These are phyloP conservation scores for Botryotinia calthae DNA, from an alignment of 2,329 filamentous ascomycete genomes.

Conservation along the genomic window DNA sequence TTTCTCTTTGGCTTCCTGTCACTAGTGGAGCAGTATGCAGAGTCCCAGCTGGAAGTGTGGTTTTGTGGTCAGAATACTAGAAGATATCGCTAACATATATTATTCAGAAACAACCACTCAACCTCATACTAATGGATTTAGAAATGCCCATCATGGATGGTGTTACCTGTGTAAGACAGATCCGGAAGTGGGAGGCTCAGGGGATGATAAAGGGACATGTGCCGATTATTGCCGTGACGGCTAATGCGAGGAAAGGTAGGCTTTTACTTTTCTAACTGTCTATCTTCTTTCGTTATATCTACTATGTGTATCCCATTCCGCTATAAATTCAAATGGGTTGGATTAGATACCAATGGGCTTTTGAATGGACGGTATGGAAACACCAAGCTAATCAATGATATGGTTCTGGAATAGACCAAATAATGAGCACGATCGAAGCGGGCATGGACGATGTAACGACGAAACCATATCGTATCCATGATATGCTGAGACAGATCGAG, in stretches of 20 bases:
- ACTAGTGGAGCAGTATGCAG: not conserved
- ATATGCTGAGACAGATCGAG: conserved; percentile 32
- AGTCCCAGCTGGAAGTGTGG: not conserved
- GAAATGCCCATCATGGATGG: conserved; percentile 84
- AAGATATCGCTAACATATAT: conserved; percentile 32
- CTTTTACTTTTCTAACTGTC: not conserved
- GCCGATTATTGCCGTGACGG: conserved; percentile 72
- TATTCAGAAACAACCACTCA: conserved; percentile 48
- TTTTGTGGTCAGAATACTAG: conserved; percentile 21
- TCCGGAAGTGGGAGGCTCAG: conserved; percentile 62
- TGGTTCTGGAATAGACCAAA: conserved; percentile 58
- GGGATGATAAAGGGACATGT: conserved; percentile 60
- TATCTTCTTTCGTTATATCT: not conserved
- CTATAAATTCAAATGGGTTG: not conserved
- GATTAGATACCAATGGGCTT: not conserved
- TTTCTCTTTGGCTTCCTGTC: not conserved
- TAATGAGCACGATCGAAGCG: conserved; percentile 8
- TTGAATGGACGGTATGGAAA: not conserved
- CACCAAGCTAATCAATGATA: not conserved
- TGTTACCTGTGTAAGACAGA: conserved; percentile 65
- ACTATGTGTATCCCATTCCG: not conserved
- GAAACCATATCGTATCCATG: conserved; percentile 31
- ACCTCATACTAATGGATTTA: conserved; percentile 71
- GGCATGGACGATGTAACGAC: conserved; percentile 36
- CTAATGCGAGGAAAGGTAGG: conserved; percentile 58